Evolutionary conservation across 768 basidiomycete genomes (phyloP).

Genomic region (Tylopilus cervinicoccineus): DNA sequence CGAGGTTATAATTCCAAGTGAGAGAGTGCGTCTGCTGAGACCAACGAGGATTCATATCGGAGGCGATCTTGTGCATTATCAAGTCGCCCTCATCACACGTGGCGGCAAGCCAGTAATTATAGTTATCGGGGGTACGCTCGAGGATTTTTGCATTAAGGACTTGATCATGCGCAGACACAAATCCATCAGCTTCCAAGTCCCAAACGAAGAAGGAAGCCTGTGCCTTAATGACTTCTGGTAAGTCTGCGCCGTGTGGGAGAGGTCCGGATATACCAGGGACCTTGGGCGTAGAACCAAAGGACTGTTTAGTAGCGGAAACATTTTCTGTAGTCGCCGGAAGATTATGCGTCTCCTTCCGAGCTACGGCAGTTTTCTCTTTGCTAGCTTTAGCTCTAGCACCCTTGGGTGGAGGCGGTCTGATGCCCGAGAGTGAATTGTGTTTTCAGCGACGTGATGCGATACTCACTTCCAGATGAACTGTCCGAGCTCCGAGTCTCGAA

Average conservation of each 20-base stretch:
- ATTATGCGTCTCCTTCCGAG: conserved; percentile 8
- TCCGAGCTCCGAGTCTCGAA: conserved; percentile 63
- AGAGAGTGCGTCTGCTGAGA: conserved; percentile 61
- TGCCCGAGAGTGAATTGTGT: not conserved
- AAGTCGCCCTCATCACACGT: conserved; percentile 45
- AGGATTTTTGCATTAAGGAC: conserved; percentile 53
- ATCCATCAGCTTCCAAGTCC: conserved; percentile 48
- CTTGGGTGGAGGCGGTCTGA: conserved; percentile 22
- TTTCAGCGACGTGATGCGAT: not conserved
- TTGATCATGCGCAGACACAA: conserved; percentile 44
- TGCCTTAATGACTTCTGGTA: conserved; percentile 33
- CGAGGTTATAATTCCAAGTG: conserved; percentile 80
- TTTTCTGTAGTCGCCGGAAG: conserved; percentile 1
- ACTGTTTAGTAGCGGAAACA: conserved; percentile 7
- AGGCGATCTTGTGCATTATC: conserved; percentile 59
- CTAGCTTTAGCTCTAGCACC: conserved; percentile 13
- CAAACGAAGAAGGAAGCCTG: conserved; percentile 62
- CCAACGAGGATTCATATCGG: conserved; percentile 72
- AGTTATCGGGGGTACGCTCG: conserved; percentile 40
- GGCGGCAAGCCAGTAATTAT: conserved; percentile 58
- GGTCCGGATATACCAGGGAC: conserved; percentile 13
- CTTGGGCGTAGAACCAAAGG: conserved; percentile 12
- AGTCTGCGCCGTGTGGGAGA: conserved; percentile 15
- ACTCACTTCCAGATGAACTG: conserved; percentile 82
- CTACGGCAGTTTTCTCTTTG: conserved; percentile 12